Conservation (phyloP, 202 grass and related monocot genomes). For the Brachypodium distachyon region DNA sequence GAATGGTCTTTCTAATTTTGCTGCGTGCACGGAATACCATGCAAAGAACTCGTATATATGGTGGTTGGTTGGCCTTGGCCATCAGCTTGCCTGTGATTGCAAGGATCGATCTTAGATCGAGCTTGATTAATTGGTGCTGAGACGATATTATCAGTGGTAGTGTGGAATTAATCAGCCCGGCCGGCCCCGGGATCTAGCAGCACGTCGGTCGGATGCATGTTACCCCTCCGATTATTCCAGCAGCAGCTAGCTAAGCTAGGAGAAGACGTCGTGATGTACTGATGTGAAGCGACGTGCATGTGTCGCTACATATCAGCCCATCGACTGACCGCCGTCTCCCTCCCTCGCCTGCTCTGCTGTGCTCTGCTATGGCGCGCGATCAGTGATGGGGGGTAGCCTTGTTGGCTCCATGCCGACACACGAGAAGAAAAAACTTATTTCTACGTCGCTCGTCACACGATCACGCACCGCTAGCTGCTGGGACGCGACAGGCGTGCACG, state of each 20-base stretch:
- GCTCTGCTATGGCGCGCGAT: not conserved
- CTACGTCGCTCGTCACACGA: not conserved
- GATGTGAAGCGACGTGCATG: not conserved
- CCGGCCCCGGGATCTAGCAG: too few relatives aligned
- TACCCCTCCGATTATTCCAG: not conserved
- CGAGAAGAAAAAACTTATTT: not conserved
- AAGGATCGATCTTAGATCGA: too few relatives aligned
- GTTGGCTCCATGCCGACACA: slow-evolving; percentile 24
- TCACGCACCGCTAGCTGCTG: not conserved
- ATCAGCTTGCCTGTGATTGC: not conserved
- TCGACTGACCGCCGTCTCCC: not conserved
- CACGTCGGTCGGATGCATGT: not conserved
- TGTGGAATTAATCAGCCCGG: too few relatives aligned
- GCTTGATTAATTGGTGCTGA: too few relatives aligned
- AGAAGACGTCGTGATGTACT: not conserved
- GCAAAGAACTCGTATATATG: too few relatives aligned
- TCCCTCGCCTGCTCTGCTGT: not conserved
- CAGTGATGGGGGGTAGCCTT: not conserved
- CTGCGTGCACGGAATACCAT: not conserved
- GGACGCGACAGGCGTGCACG: not conserved
- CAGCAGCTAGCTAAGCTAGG: too few relatives aligned
- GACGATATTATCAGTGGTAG: too few relatives aligned
- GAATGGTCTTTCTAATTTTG: not conserved
- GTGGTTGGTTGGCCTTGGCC: too few relatives aligned
- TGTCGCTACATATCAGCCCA: not conserved